Base-by-base conservation (phyloP, 352 stramenopile genomes). In the Pythium folliculosum region DNA sequence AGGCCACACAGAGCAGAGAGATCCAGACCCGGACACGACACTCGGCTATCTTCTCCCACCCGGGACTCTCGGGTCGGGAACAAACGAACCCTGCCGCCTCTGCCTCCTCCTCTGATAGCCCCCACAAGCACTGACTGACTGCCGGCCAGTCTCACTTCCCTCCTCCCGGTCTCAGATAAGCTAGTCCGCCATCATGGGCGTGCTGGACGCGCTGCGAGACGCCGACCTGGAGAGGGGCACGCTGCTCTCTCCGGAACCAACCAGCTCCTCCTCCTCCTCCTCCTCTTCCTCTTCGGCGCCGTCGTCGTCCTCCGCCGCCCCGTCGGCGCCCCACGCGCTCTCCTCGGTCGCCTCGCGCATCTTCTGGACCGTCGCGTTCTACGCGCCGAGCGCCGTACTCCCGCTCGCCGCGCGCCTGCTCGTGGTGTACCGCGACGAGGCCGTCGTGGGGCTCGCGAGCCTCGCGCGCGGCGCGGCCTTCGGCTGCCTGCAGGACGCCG, bases 401-500 rank as follows among this genome's bases (percentile, higher is more conserved):
- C 48, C 60, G 16, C 17, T 52, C 2, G 21, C 19, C 5, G n/a
- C 48, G 14, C 60, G 60, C 22, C 12, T 53, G 35, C n/a, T 60
- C 19, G 25, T 67, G 9, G 14, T 67, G 4, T 45, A 45, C 23
- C 60, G 49, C 32, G 44, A 60, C 23, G 47, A 21, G 9, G 19
- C 27, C 7, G 12, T 38, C n/a, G 9, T 60, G 19, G 50, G 48
- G 6, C 12, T 40, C 30, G 48, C 32, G 12, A 32, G 9, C 10
- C 19, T 59, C 17, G 10, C 45, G 25, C 21, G 30, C 27, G 23
- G 49, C 49, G 37, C 40, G 12, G 35, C 37, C 16, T 67, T 67
- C n/a, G 60, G 60, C 32, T 21, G 14, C 35, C 13, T 60, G 10
- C 60, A 67, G 21, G 60, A 67, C 60, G 60, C 49, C 16, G 60